These are phyloP conservation scores for Zygosaccharomyces sapae DNA, from an alignment of 1,139 yeast species.

Conservation along the genomic window DNA sequence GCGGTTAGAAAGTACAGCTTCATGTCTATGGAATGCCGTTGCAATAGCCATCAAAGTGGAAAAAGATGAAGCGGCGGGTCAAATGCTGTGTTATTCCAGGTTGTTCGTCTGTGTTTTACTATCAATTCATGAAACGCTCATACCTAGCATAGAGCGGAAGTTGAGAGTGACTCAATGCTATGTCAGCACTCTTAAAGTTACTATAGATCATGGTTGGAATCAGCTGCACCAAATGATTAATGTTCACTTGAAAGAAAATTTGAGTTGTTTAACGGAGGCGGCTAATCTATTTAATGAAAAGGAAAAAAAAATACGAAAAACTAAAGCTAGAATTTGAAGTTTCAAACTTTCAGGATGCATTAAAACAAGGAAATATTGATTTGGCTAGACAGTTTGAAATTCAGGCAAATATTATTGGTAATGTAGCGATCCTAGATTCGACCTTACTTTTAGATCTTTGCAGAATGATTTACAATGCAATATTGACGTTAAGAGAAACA, in stretches of 20 bases:
- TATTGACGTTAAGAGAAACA: conserved; percentile 12
- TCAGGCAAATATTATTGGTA: conserved; percentile 16
- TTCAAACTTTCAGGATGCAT: conserved; percentile 17
- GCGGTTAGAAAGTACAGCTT: conserved; percentile 24
- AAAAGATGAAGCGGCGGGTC: conserved; percentile 2
- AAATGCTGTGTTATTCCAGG: conserved; percentile 18
- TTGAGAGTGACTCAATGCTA: conserved; percentile 23
- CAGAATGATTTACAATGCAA: conserved; percentile 25
- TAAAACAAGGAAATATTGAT: conserved; percentile 22
- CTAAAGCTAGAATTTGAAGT: conserved; percentile 22
- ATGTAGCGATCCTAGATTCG: conserved; percentile 11
- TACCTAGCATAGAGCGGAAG: conserved; percentile 10
- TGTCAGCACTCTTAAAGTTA: conserved; percentile 15
- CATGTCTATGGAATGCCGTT: conserved; percentile 28
- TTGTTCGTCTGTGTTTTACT: conserved; percentile 22
- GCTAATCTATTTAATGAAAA: neutral
- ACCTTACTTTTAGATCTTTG: conserved; percentile 23
- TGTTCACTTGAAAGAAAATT: conserved; percentile 15
- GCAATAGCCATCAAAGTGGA: conserved; percentile 19
- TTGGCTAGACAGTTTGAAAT: conserved; percentile 21
- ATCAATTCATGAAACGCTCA: conserved; percentile 21
- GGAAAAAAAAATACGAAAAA: conserved; percentile 12
- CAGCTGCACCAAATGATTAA: conserved; percentile 9
- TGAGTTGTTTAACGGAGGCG: conserved; percentile 11
- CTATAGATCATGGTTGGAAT: conserved; percentile 12